Evolutionary conservation across 2,329 filamentous ascomycete species (phyloP).

Genomic region (Aspergillus fructus): DNA sequence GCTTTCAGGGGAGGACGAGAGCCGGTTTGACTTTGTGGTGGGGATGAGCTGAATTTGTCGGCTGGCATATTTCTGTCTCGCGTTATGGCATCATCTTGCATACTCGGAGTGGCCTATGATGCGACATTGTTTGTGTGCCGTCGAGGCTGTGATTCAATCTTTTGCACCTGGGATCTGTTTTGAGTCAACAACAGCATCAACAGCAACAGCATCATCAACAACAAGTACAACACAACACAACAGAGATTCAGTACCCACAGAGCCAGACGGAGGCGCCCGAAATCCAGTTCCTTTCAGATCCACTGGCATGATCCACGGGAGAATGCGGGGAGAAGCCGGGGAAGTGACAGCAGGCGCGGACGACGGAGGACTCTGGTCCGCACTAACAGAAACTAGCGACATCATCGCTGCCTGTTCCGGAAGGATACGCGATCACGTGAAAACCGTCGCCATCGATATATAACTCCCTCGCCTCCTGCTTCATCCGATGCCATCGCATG

Average conservation of each 20-base stretch:
- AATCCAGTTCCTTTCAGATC: too few relatives aligned
- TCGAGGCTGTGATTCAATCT: too few relatives aligned
- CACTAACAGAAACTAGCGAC: background rate
- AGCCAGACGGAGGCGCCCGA: background rate
- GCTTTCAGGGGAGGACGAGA: slow-evolving; percentile 2
- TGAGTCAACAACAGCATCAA: too few relatives aligned
- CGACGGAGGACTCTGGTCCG: slow-evolving; percentile 18
- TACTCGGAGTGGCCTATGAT: background rate
- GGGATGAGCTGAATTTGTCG: background rate
- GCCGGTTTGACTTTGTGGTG: slow-evolving; percentile 8
- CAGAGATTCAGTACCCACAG: too few relatives aligned
- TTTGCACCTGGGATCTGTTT: too few relatives aligned
- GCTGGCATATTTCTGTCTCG: background rate
- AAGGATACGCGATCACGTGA: background rate
- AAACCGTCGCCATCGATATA: background rate
- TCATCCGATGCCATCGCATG: background rate
- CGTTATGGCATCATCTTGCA: background rate
- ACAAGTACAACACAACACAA: too few relatives aligned
- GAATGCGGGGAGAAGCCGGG: slow-evolving; percentile 4
- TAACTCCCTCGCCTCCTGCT: background rate
- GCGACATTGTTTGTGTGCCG: background rate
- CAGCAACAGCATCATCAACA: background rate
- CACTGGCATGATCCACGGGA: background rate
- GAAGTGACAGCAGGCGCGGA: background rate
- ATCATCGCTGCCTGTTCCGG: slow-evolving; percentile 1